Evolutionary conservation across 2,329 filamentous ascomycete genomes (phyloP).

Genomic region (Bipolaris cookei): DNA sequence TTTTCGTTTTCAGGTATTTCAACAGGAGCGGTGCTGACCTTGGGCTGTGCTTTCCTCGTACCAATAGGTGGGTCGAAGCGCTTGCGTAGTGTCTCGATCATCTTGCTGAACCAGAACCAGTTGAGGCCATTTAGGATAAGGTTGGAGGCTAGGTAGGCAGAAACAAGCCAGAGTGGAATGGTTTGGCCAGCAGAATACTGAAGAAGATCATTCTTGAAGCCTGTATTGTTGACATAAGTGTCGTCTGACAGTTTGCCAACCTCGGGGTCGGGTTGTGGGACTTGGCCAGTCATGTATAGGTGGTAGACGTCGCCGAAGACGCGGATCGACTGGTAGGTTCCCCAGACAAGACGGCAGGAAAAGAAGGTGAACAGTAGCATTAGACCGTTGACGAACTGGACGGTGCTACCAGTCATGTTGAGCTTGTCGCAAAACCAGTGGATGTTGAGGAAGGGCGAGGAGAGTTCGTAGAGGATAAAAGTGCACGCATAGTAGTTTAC

Average conservation of each 20-base stretch:
- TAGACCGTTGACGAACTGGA: constrained; percentile 80
- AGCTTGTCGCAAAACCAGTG: constrained; percentile 94
- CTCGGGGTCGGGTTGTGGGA: constrained; percentile 36
- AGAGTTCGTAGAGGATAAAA: constrained; percentile 89
- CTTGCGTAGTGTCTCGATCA: constrained; percentile 80
- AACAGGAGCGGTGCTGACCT: constrained; percentile 22
- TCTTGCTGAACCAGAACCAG: constrained; percentile 86
- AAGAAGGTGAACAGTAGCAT: constrained; percentile 76
- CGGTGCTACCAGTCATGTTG: constrained; percentile 73
- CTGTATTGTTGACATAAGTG: constrained; percentile 22
- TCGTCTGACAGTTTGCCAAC: constrained; percentile 37
- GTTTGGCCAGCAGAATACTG: constrained; percentile 52
- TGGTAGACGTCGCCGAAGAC: constrained; percentile 71
- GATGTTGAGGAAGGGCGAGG: constrained; percentile 82
- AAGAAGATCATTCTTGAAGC: constrained; percentile 54
- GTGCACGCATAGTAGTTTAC: constrained; percentile 80
- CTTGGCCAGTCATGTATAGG: constrained; percentile 42
- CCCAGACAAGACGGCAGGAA: constrained; percentile 77
- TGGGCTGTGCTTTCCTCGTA: constrained; percentile 42
- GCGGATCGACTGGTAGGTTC: constrained; percentile 70
- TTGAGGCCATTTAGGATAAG: constrained; percentile 76
- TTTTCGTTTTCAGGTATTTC: constrained; percentile 35
- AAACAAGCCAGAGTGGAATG: constrained; percentile 73
- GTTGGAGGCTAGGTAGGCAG: constrained; percentile 72
- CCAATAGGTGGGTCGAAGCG: constrained; percentile 69